A percentile compares a stretch with the other conserved stretches of the same genome.
phyloP scores from a whole-genome alignment of 2,329 filamentous ascomycete genomes.

The Apiospora aurea region DNA sequence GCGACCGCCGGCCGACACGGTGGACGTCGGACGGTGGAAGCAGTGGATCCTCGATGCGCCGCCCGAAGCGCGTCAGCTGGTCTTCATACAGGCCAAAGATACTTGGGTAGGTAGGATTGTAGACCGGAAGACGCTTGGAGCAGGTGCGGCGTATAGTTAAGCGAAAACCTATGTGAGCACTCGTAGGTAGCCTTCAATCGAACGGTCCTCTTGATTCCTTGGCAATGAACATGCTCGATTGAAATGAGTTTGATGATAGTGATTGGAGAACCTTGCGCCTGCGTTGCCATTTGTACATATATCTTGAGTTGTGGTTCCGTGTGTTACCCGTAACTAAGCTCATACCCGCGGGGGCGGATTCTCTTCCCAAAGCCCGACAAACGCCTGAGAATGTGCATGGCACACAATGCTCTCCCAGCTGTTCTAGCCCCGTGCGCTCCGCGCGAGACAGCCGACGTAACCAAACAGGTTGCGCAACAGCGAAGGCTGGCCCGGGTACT shows the following conservation, averaged over 20 bases:
- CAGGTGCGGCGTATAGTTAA: not conserved
- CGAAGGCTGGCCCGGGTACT: not conserved
- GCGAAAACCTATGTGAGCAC: not conserved
- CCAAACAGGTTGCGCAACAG: not conserved
- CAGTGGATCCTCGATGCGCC: conserved; percentile 25
- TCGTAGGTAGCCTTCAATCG: not conserved
- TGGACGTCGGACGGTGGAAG: conserved; percentile 19
- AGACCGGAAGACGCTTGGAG: not conserved
- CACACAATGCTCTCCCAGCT: not conserved
- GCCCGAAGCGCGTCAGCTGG: conserved; percentile 21
- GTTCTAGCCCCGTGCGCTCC: not conserved
- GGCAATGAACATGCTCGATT: not conserved
- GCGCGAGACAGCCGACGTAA: not conserved
- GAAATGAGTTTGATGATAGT: not conserved
- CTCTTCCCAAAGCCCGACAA: not conserved
- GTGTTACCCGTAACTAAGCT: not conserved
- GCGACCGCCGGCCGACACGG: not conserved
- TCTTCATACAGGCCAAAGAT: not conserved
- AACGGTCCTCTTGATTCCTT: not conserved
- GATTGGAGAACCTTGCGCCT: not conserved
- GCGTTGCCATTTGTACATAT: not conserved
- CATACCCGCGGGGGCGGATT: not conserved
- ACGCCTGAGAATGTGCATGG: not conserved
- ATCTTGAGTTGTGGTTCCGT: not conserved
- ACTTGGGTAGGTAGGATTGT: not conserved